phyloP scores from a whole-genome alignment of 2,329 filamentous ascomycete genomes.

The Ramularia collo-cygni region DNA sequence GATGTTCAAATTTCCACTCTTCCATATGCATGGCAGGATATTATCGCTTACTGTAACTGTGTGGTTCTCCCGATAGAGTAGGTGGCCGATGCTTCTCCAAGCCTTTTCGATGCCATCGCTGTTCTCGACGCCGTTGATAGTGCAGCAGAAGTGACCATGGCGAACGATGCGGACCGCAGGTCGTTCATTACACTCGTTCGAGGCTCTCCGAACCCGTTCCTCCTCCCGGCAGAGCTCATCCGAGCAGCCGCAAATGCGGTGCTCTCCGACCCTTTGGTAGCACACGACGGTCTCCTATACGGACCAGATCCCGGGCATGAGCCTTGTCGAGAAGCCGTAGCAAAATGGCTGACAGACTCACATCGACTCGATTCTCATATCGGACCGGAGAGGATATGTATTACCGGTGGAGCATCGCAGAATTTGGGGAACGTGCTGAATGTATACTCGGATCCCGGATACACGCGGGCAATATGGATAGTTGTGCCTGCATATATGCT shows the following conservation, averaged over 20 bases:
- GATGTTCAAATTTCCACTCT: too few species aligned
- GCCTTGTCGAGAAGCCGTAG: slow-evolving; percentile 61
- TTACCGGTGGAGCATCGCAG: slow-evolving; percentile 81
- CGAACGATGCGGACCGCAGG: neutral
- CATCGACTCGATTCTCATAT: slow-evolving; percentile 46
- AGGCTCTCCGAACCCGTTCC: slow-evolving; percentile 59
- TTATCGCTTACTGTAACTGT: too few species aligned
- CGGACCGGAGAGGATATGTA: slow-evolving; percentile 58
- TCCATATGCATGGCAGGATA: too few species aligned
- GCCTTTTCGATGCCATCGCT: too few species aligned
- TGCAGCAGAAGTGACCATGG: too few species aligned
- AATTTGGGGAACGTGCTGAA: slow-evolving; percentile 70
- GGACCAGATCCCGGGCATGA: slow-evolving; percentile 69
- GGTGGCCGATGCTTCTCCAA: too few species aligned
- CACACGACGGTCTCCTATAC: slow-evolving; percentile 64
- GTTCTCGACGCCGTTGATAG: too few species aligned
- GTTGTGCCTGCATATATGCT: slow-evolving; percentile 77
- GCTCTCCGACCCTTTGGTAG: slow-evolving; percentile 54
- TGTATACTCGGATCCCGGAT: slow-evolving; percentile 71
- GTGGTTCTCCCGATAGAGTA: too few species aligned
- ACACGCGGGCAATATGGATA: slow-evolving; percentile 72
- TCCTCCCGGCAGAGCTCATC: slow-evolving; percentile 61
- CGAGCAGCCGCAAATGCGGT: slow-evolving; percentile 53
- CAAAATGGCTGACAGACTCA: slow-evolving; percentile 61
- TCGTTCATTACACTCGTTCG: slow-evolving; percentile 55